Evolutionary conservation across 1,139 yeast species (phyloP), one percentile per base, ranked within the genome.

Genomic region (Sugiyamaella grinbergsii): DNA sequence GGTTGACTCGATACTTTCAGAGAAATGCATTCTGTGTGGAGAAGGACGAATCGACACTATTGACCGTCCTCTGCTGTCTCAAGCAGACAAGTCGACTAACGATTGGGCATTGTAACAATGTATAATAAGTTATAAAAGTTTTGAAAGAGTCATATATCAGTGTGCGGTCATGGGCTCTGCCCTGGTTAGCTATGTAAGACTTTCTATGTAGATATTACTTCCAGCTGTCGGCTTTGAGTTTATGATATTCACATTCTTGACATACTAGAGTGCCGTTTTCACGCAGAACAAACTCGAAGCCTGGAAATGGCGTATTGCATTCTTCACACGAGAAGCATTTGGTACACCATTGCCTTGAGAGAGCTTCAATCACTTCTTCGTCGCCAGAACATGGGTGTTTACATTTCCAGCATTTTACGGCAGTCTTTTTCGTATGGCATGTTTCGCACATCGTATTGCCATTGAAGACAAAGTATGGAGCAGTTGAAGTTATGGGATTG

Each of bases 11-110:
- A 64, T 86, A 8, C 68, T 90, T 41, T 72, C 83, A 0, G 77
- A 78, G 32, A 87, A 83, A 57, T 93, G 98, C 68, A 77, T 84
- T 10, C 70, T 90, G 29, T 93, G 98, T 68, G 84, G 90, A 54
- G 95, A 87, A 42, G 70, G 80, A 48, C 83, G 80, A 62, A 82
- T 93, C 51, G 84, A 82, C 49, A 74, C 79, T 11, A 76, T 91
- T 47, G 97, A 90, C 60, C 78, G 77, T 44, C 76, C 81, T 1
- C 64, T 79, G 4, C 62, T 64, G 6, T 46, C 56, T 7, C 54
- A 49, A 23, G 40, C 50, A 10, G 61, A 56, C 28, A 54, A 49
- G 22, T 26, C 36, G 4, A 37, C 51, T 19, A 46, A 48, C 20
- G 52, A 50, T 3, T 58, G 59, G 59, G 52, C 51, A 16, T 29